phyloP scores from a whole-genome alignment of 31 red algal genomes.

The Pterothamnion heteromorphum region DNA sequence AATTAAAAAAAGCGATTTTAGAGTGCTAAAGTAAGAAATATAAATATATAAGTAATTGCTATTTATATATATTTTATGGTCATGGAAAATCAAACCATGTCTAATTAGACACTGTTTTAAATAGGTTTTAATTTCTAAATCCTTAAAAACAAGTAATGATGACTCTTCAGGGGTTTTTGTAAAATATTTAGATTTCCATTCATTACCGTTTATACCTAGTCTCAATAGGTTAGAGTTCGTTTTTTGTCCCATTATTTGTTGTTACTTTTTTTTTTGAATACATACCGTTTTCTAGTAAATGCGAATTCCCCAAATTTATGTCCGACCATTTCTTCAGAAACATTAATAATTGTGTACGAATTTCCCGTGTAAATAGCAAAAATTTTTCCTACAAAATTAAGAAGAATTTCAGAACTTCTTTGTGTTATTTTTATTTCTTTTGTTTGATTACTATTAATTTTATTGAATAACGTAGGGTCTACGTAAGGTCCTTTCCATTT shows the following conservation, averaged over 20 bases:
- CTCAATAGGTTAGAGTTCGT: neutral
- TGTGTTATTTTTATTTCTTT: neutral
- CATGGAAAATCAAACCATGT: neutral
- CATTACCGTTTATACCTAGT: neutral
- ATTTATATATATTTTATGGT: conserved; percentile 5
- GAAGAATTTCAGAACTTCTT: conserved; percentile 31
- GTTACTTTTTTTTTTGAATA: conserved; percentile 25
- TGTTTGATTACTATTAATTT: neutral
- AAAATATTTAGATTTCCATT: neutral
- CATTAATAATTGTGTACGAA: too few relatives aligned
- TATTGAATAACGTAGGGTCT: conserved; percentile 19
- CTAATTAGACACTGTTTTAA: too few relatives aligned
- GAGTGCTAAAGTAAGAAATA: conserved; percentile 6
- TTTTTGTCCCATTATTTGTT: neutral
- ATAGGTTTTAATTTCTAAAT: too few relatives aligned
- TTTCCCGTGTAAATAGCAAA: conserved; percentile 5
- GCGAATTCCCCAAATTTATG: conserved; percentile 36
- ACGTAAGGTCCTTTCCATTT: conserved; percentile 37
- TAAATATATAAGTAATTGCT: neutral
- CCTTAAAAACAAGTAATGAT: neutral
- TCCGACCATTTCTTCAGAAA: conserved; percentile 18
- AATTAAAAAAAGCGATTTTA: too few relatives aligned
- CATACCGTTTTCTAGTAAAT: neutral
- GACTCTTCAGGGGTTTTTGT: neutral
- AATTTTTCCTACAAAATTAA: conserved; percentile 20